Evolutionary conservation across 1,284 basidiomycete genomes (phyloP).

Genomic region (Thecaphora thlaspeos): DNA sequence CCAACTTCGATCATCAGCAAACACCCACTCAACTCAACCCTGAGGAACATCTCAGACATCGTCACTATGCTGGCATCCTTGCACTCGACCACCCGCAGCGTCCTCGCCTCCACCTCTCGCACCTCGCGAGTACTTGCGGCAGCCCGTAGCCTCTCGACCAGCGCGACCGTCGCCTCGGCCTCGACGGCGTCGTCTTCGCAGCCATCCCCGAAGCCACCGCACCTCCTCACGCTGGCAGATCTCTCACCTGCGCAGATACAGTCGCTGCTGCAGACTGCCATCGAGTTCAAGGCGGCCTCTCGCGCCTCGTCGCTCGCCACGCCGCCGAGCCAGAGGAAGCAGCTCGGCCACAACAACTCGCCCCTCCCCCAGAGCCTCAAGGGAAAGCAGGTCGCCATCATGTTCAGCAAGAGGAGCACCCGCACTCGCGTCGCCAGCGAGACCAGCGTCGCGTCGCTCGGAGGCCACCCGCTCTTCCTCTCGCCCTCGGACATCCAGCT

Average conservation of each 20-base stretch:
- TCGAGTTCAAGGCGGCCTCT: slow-evolving; percentile 65
- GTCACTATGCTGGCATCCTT: too few relatives aligned
- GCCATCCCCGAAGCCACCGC: slow-evolving; percentile 14
- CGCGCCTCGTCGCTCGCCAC: slow-evolving; percentile 63
- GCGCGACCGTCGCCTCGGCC: slow-evolving; percentile 4
- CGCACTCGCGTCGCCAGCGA: slow-evolving; percentile 87
- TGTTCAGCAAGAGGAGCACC: slow-evolving; percentile 91
- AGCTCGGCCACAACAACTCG: slow-evolving; percentile 19
- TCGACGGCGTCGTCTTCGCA: slow-evolving; percentile 12
- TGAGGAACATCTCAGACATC: too few relatives aligned
- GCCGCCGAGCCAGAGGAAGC: slow-evolving; percentile 19
- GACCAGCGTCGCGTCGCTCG: slow-evolving; percentile 61
- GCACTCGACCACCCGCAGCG: too few relatives aligned
- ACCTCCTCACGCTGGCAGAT: slow-evolving; percentile 79
- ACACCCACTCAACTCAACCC: too few relatives aligned
- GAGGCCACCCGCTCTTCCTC: slow-evolving; percentile 87
- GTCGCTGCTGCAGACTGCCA: slow-evolving; percentile 67
- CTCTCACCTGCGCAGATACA: slow-evolving; percentile 71
- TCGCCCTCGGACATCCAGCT: slow-evolving; percentile 88
- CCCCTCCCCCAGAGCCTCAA: slow-evolving; percentile 64
- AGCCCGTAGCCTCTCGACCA: slow-evolving; percentile 1
- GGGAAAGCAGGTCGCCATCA: slow-evolving; percentile 78
- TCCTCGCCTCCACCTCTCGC: background rate
- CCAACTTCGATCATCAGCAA: too few relatives aligned
- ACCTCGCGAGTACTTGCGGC: background rate